These are phyloP conservation scores for Straminergon stramineum DNA, from an alignment of 225 moss, liverwort and hornwort species.

Conservation along the genomic window DNA sequence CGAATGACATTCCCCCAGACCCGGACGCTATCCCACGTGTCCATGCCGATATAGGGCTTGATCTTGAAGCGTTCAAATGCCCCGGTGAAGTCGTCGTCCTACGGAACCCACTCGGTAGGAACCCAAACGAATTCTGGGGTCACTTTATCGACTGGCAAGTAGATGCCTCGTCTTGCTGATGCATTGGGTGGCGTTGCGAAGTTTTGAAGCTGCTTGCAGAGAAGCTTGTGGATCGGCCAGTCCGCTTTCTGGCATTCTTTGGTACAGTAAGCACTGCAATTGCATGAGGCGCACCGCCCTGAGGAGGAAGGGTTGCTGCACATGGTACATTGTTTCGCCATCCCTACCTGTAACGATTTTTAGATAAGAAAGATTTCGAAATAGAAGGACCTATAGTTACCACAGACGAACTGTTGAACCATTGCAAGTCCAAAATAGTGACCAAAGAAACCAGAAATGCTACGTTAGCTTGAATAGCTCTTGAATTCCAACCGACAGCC, in stretches of 20 bases:
- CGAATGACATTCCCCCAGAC: no score
- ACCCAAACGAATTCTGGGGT: no score
- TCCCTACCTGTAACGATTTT: neutral
- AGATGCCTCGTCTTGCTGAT: neutral
- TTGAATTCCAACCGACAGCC: neutral
- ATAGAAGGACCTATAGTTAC: neutral
- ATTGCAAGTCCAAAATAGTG: neutral
- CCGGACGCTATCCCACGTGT: no score
- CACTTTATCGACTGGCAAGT: no score
- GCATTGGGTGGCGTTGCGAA: neutral
- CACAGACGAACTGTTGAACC: neutral
- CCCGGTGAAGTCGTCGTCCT: no score
- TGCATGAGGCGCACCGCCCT: neutral
- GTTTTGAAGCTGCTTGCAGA: neutral
- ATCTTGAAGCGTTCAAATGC: no score
- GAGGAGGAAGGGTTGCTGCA: neutral
- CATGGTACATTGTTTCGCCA: neutral
- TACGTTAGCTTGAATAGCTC: neutral
- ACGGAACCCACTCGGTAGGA: no score
- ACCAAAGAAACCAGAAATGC: neutral
- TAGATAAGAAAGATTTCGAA: neutral
- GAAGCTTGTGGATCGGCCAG: neutral
- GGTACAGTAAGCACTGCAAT: neutral
- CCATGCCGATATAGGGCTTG: no score
- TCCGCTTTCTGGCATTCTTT: neutral